Conservation (phyloP, 305 asterid genomes). For the Vinca major region DNA sequence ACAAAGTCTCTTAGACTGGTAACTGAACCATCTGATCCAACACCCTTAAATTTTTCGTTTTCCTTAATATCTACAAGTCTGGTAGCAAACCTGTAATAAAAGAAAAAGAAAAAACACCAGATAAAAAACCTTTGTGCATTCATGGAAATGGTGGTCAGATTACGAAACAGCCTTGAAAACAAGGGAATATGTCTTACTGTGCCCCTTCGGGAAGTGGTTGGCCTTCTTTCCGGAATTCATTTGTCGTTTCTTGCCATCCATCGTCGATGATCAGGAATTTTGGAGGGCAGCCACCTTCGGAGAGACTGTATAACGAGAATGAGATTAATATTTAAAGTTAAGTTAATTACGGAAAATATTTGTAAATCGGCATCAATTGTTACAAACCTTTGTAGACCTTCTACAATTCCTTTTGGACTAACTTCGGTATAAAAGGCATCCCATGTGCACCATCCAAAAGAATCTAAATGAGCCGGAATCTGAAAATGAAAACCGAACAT, state of each 20-base stretch:
- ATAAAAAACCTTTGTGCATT: background rate
- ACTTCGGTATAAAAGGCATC: conserved; percentile 55
- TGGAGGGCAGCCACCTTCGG: conserved; percentile 45
- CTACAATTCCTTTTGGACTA: conserved; percentile 37
- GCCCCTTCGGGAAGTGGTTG: conserved; percentile 39
- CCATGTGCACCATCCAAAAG: conserved; percentile 70
- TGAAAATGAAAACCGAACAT: conserved; percentile 11
- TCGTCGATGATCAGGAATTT: conserved; percentile 51
- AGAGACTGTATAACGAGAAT: conserved; percentile 23
- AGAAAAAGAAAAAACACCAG: background rate
- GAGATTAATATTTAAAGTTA: background rate
- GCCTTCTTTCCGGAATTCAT: conserved; percentile 42
- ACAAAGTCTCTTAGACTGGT: conserved; percentile 37
- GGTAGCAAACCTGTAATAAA: conserved; percentile 41
- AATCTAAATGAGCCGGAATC: conserved; percentile 44
- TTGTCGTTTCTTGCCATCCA: conserved; percentile 52
- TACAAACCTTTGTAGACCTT: conserved; percentile 43
- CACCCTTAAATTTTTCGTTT: conserved; percentile 37
- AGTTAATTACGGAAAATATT: background rate
- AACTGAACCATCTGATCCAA: conserved; percentile 22
- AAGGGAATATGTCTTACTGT: conserved; percentile 30
- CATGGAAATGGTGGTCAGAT: conserved; percentile 7
- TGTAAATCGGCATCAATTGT: background rate
- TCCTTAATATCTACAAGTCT: conserved; percentile 48
- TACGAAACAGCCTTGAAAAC: background rate